Percentiles rank a stretch among this genome's conserved stretches.
These are phyloP conservation scores for Adansonia gregorii DNA, from an alignment of 441 rosid genomes.

Conservation along the genomic window DNA sequence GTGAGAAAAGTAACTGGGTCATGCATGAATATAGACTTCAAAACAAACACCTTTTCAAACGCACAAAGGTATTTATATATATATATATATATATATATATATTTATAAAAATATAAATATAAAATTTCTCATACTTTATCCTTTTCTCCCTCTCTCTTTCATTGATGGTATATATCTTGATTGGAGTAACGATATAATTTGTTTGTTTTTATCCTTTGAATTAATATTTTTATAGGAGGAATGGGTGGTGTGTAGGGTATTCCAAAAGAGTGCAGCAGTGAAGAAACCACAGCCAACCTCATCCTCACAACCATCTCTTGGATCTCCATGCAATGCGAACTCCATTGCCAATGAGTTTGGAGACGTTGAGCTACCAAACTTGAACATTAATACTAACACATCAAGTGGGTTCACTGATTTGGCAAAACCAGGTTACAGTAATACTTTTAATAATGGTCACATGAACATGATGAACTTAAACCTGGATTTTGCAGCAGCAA, in stretches of 20 bases:
- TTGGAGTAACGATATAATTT: not conserved
- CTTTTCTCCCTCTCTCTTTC: no score
- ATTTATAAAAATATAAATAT: no score
- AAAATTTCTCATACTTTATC: no score
- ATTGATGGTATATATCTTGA: no score
- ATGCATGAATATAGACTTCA: constrained; percentile 74
- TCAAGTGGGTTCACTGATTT: constrained; percentile 35
- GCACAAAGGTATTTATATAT: constrained; percentile 48
- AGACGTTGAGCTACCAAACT: constrained; percentile 65
- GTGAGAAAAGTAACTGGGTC: constrained; percentile 81
- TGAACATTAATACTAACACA: constrained; percentile 45
- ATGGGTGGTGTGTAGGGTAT: constrained; percentile 77
- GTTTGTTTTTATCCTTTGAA: not conserved
- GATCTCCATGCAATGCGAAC: constrained; percentile 70
- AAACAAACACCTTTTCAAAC: constrained; percentile 48
- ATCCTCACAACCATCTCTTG: constrained; percentile 65
- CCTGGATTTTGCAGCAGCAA: constrained; percentile 43
- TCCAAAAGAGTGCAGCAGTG: constrained; percentile 53
- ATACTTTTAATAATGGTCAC: constrained; percentile 29
- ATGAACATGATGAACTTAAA: constrained; percentile 45
- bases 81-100: not conserved
- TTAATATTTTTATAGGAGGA: constrained; percentile 46
- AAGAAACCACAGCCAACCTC: constrained; percentile 55
- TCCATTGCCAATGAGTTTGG: constrained; percentile 68
- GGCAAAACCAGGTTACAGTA: constrained; percentile 30